These are phyloP conservation scores for Fraxinus excelsior DNA, from an alignment of 257 asterid species.

Conservation along the genomic window DNA sequence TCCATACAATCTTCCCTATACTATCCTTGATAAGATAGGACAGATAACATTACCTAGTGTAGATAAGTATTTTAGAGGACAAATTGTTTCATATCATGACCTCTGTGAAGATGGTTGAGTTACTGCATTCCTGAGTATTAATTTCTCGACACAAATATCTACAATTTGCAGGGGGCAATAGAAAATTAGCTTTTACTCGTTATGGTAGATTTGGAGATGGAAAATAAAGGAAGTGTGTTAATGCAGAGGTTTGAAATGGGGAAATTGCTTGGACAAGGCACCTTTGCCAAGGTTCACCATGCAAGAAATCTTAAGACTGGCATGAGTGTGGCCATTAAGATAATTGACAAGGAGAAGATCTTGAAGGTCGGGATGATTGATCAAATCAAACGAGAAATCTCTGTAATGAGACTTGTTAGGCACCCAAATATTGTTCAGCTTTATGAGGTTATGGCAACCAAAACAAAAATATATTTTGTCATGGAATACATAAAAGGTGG, in stretches of 20 bases:
- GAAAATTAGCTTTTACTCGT: background rate
- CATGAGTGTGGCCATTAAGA: constrained; percentile 67
- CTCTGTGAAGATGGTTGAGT: constrained; percentile 67
- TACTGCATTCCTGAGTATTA: constrained; percentile 16
- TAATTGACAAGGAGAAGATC: constrained; percentile 55
- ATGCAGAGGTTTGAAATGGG: constrained; percentile 76
- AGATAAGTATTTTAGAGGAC: constrained; percentile 20
- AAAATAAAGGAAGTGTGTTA: constrained; percentile 46
- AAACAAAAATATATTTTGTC: constrained; percentile 44
- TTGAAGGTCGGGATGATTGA: constrained; percentile 45
- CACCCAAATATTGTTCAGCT: constrained; percentile 47
- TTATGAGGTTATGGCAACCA: constrained; percentile 49
- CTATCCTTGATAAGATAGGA: constrained; percentile 55
- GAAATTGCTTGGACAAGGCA: constrained; percentile 85
- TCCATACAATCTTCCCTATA: constrained; percentile 41
- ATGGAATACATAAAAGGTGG: constrained; percentile 52
- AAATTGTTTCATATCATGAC: constrained; percentile 39
- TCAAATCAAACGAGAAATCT: constrained; percentile 52
- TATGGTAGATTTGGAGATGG: constrained; percentile 45
- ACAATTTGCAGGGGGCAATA: constrained; percentile 14
- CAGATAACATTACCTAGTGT: constrained; percentile 10
- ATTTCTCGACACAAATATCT: background rate
- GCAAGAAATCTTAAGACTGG: constrained; percentile 59
- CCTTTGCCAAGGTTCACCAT: constrained; percentile 81
- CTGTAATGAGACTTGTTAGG: constrained; percentile 44